phyloP scores from a whole-genome alignment of 352 stramenopile genomes.

The Pythium folliculosum region DNA sequence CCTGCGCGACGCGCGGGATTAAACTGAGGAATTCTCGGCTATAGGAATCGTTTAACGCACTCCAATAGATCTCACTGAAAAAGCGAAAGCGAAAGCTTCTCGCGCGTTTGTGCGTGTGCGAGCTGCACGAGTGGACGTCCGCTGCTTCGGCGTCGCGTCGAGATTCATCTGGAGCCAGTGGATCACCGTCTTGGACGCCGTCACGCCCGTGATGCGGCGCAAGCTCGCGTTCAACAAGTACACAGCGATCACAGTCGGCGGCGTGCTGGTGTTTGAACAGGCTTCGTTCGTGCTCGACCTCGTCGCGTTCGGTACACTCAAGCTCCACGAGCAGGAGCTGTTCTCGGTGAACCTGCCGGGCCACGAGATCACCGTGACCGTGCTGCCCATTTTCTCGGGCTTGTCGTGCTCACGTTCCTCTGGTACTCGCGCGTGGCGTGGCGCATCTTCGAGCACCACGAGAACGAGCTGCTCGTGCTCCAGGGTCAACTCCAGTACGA shows the following conservation, averaged over 20 bases:
- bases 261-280: slow-evolving; percentile 1
- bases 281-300: not conserved
- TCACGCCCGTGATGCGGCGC: slow-evolving; percentile 15
- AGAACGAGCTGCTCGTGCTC: slow-evolving; percentile 23
- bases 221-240: not conserved
- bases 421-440: slow-evolving; percentile 4
- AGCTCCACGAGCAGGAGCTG: slow-evolving; percentile 1
- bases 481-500: slow-evolving; percentile 15
- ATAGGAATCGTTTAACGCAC: too few relatives aligned
- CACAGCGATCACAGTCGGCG: not conserved
- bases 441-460: slow-evolving; percentile 1
- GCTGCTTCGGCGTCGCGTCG: slow-evolving; percentile 16
- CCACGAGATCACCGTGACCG: not conserved
- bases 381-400: slow-evolving; percentile 1
- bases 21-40: too few relatives aligned
- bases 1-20: too few relatives aligned
- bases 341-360: not conserved
- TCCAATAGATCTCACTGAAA: too few relatives aligned
- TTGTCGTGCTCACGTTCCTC: not conserved
- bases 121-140: slow-evolving; percentile 19
- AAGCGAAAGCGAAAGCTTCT: too few relatives aligned
- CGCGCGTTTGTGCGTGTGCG: slow-evolving; percentile 21
- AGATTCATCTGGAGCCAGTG: slow-evolving; percentile 28
- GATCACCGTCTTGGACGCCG: slow-evolving; percentile 21
- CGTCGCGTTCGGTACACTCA: not conserved